Evolutionary conservation across 305 asterid species (phyloP), one percentile per base, ranked within the genome.

Genomic region (Fraxinus sp.): DNA sequence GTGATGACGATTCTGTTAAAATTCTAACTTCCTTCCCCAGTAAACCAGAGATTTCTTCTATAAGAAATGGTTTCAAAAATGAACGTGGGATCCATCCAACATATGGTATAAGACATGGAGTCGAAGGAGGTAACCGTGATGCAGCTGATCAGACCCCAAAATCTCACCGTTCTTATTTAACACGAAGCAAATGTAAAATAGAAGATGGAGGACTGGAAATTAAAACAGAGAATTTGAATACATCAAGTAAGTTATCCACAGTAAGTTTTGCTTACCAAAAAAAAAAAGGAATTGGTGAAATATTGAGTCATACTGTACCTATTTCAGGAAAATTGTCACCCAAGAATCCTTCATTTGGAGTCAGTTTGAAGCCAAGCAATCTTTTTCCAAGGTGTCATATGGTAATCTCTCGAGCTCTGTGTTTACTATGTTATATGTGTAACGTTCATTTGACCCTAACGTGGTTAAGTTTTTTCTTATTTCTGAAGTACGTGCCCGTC

Each of bases 381-480:
- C 2, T 46, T 13, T 4, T 14, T 10, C 28, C 14, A 20, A 9
- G 3, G 59, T 20, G 13, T 22, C 13, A 18, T 26, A 7, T 85
- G 85, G 87, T 85, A 76, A 85, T 83, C 55, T 64, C 36, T 39
- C 79, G 9, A 81, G 44, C 37, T 62, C 16, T 14, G 7, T 16
- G 20, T 16, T 52, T 44, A 44, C 13, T 10, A 41, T 9, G 49
- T 41, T 2, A 41, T 41, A 10, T 10, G 16, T 44, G 3, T 10
- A 10, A 16, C 8, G n/a, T 18, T 57, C 22, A n/a, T 18, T 57
- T 4, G 68, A 57, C 68, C 16, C 9, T 20, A 6, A 57, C 26
- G 20, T 57, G 68, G 9, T 57, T 57, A 18, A 57, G 9, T 32
- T 18, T 66, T 26, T 66, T 66, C 35, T 66, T 66, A 3, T 18